Evolutionary conservation across 345 rosid species (phyloP), one percentile per base, ranked within the genome.

Genomic region (Pugionium dolabratum): DNA sequence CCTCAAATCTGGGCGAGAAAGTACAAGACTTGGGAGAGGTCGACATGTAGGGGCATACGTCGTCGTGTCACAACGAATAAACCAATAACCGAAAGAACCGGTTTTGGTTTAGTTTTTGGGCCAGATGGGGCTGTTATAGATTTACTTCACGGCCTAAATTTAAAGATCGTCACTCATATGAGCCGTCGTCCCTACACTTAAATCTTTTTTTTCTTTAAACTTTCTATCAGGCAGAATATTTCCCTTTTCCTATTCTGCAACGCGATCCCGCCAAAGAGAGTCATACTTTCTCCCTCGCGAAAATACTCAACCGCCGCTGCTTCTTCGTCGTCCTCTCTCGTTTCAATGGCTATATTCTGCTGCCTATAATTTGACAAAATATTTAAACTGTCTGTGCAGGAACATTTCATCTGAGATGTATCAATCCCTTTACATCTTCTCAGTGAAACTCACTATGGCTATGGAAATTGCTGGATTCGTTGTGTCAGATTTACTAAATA

Each of bases 391-490:
- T 62, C 28, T 41, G 3, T 64, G 76, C 80, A 85, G 93, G 95
- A 74, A 73, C 73, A 79, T 90, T 68, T 87, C 97, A 9, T 47
- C 85, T 33, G 78, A 75, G 31, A 58, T 28, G 31, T 67, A 81
- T 79, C 83, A 86, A 52, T 34, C 54, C 2, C 64, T 72, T 64
- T 82, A 81, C 72, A 75, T 88, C 72, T 83, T 88, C 64, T 90
- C 98, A 1, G 84, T 93, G 66, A 82, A 76, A 75, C 94, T 93
- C 75, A 79, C 87, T 30, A 46, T 93, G 78, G 86, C 88, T 4
- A 86, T 90, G 98, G 87, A 90, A 72, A 80, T 86, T 62, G 53
- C 79, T 66, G 98, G 97, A 28, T 88, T 86, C 76, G 70, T 81
- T 25, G 85, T 88, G 68, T 18, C 18, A 18, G 18, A 18, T 80